Evolutionary conservation across 2,329 filamentous ascomycete species (phyloP).

Genomic region (Neonectria neomacrospora): DNA sequence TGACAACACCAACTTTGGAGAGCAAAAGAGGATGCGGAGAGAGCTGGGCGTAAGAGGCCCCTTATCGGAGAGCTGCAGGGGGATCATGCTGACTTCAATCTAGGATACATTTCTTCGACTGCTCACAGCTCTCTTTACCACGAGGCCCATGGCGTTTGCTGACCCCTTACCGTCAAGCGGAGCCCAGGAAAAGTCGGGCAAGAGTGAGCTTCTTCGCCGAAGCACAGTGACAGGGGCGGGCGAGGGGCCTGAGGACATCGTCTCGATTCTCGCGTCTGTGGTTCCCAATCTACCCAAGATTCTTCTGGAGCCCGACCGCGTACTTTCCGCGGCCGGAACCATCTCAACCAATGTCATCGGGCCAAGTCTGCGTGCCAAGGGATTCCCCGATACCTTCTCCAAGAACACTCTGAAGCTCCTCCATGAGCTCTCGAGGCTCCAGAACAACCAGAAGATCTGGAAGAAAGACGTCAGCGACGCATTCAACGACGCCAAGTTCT

Average conservation of each 20-base stretch:
- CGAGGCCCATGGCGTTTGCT: conserved; percentile 78
- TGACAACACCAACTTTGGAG: conserved; percentile 96
- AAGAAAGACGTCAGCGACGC: conserved; percentile 92
- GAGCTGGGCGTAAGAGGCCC: conserved; percentile 79
- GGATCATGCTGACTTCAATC: conserved; percentile 42
- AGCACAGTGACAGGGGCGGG: conserved; percentile 49
- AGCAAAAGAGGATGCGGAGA: conserved; percentile 90
- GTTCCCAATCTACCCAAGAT: conserved; percentile 85
- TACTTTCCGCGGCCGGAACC: conserved; percentile 78
- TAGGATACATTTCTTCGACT: conserved; percentile 90
- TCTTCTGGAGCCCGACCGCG: conserved; percentile 85
- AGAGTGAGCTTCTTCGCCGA: conserved; percentile 51
- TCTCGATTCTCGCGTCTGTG: conserved; percentile 81
- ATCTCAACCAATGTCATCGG: conserved; percentile 87
- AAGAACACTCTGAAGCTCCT: conserved; percentile 77
- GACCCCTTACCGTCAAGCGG: conserved; percentile 59
- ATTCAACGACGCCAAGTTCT: conserved; percentile 90
- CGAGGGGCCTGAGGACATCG: conserved; percentile 76
- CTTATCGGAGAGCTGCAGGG: not conserved
- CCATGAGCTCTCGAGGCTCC: conserved; percentile 79
- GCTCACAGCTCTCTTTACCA: conserved; percentile 93
- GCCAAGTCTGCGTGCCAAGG: conserved; percentile 83
- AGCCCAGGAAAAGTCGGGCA: conserved; percentile 52
- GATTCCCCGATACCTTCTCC: conserved; percentile 87
- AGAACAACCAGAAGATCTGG: conserved; percentile 87